Evolutionary conservation across 352 stramenopile species (phyloP).

Genomic region (Globisporangium heterothallicum): DNA sequence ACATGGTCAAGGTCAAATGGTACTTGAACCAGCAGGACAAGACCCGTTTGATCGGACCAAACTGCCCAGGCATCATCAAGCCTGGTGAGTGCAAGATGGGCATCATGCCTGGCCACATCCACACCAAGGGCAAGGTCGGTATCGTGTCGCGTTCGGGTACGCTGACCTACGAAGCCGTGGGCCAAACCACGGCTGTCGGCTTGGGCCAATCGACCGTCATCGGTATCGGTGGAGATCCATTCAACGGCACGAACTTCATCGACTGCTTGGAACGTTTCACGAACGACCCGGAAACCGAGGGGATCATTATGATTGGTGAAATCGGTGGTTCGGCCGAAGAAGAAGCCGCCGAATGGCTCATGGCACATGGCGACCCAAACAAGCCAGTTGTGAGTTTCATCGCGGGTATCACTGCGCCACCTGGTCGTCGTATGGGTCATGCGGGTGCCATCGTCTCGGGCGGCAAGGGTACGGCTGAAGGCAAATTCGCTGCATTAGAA

Average conservation of each 20-base stretch:
- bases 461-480: conserved; percentile 96
- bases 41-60: conserved; percentile 98
- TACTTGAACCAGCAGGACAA: conserved; percentile 90
- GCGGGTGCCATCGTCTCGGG: conserved; percentile 98
- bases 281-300: conserved; percentile 98
- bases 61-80: conserved; percentile 99
- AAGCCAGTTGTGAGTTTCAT: conserved; percentile 99
- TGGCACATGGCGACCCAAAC: conserved; percentile 95
- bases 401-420: conserved; percentile 97
- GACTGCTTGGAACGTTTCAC: conserved; percentile 99
- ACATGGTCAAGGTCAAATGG: conserved; percentile 99
- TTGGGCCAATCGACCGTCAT: conserved; percentile 99
- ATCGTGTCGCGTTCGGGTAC: conserved; percentile 98
- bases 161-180: conserved; percentile 98
- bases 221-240: conserved; percentile 99
- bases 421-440: conserved; percentile 98
- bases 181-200: conserved; percentile 95
- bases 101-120: conserved; percentile 99
- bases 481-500: conserved; percentile 97
- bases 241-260: conserved; percentile 99
- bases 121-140: conserved; percentile 97
- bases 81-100: conserved; percentile 99
- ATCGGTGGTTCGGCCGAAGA: conserved; percentile 98
- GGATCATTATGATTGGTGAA: conserved; percentile 99
- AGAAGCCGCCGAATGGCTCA: conserved; percentile 98